Base-by-base conservation (phyloP, 2,329 filamentous ascomycete genomes). In the Phaeosphaeria sp. region DNA sequence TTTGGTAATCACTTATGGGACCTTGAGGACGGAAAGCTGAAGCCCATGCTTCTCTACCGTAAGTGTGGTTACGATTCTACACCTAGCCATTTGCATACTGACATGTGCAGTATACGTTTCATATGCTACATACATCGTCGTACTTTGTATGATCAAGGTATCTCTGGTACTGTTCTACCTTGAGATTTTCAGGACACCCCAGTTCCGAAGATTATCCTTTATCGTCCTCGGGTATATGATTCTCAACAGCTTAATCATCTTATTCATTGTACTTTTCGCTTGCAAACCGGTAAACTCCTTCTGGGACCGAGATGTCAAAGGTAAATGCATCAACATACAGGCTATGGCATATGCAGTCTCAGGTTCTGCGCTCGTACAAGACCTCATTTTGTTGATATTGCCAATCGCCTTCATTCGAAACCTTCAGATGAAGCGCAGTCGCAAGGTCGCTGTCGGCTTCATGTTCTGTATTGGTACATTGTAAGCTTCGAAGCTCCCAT, bases 1-100 rank as follows among this genome's bases (percentile, higher is more conserved):
- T 69, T 72, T 41, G 69, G 69, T 3, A 42, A 69, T 42, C 67
- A 72, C 54, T 17, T 72, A 1, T 72, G 67, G 67, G 64, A 67
- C 42, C 56, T 72, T 9, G 20, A 63, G 36, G 58, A 59, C 20
- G 56, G 55, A 9, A 62, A 52, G 21, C 46, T 72, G 20, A 21
- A 58, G 3, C 56, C 58, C 3, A 64, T 60, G 25, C 41, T 72
- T 9, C 63, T 52, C 1, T 58, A 58, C 25, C 55, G 67, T 66
- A 58, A 25, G 63, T 41, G 5, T 39, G 18, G n/a, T 22, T 46
- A 23, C 10, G 6, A 21, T 46, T 46, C 6, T 4, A n/a, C n/a
- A n/a, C n/a, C n/a, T n/a, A n/a, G n/a, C n/a, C n/a, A n/a, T n/a
- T n/a, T n/a, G n/a, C n/a, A n/a, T n/a, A n/a, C n/a, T n/a, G n/a